Evolutionary conservation across 2,329 filamentous ascomycete genomes (phyloP).

Genomic region (Akanthomyces uredinophilus): DNA sequence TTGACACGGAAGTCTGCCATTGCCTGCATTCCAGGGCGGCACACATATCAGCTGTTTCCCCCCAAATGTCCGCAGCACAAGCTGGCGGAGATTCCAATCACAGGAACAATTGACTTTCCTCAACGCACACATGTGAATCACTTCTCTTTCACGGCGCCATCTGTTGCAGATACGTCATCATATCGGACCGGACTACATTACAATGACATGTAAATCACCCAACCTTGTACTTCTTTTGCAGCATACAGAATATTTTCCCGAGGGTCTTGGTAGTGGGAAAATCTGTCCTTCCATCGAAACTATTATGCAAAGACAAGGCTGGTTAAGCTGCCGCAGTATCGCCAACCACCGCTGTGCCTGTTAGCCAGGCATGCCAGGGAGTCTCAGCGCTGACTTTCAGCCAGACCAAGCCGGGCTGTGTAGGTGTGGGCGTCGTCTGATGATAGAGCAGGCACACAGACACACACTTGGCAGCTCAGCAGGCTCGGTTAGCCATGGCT

Average conservation of each 20-base stretch:
- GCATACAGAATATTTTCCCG: too few species aligned
- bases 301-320: too few species aligned
- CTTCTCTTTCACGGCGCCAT: not conserved
- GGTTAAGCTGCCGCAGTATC: too few species aligned
- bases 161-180: not conserved
- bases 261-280: too few species aligned
- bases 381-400: too few species aligned
- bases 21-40: constrained; percentile 1
- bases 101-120: not conserved
- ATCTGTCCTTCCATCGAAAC: too few species aligned
- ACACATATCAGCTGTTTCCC: not conserved
- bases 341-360: too few species aligned
- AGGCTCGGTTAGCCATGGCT: not conserved
- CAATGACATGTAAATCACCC: not conserved
- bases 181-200: not conserved
- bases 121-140: not conserved
- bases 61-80: not conserved
- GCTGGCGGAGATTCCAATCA: not conserved
- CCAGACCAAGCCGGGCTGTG: too few species aligned
- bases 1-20: constrained; percentile 5
- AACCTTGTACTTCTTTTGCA: too few species aligned
- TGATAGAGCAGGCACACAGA: not conserved
- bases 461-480: not conserved
- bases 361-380: too few species aligned
- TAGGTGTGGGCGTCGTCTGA: not conserved